Evolutionary conservation across 169 alveolate species (phyloP).

Genomic region (Theileria equi): DNA sequence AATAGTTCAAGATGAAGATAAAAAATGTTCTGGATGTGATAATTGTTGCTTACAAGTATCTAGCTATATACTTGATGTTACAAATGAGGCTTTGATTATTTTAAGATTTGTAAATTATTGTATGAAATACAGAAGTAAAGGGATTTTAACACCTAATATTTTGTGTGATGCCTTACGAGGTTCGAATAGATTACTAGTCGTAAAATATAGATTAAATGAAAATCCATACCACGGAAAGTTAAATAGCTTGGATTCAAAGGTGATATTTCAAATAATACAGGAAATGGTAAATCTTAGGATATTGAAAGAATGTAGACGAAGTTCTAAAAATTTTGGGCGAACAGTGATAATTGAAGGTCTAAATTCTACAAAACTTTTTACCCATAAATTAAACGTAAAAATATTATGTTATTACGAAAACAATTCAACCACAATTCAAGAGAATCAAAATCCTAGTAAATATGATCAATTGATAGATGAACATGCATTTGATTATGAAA

Average conservation of each 20-base stretch:
- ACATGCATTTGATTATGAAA: no score
- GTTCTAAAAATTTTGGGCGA: conserved; percentile 43
- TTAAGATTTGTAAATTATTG: conserved; percentile 30
- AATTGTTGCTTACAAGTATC: conserved; percentile 44
- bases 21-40: conserved; percentile 50
- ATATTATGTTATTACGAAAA: conserved; percentile 20
- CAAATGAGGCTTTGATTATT: conserved; percentile 40
- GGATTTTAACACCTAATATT: conserved; percentile 43
- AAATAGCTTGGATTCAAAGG: conserved; percentile 9
- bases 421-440: no score
- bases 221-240: conserved; percentile 50
- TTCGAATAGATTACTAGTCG: conserved; percentile 18
- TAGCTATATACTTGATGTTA: conserved; percentile 32
- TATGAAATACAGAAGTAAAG: conserved; percentile 27
- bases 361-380: conserved; percentile 9
- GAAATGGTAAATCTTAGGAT: conserved; percentile 38
- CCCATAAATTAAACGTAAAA: conserved; percentile 5
- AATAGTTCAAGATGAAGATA: conserved; percentile 20
- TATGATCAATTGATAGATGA: no score
- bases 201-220: conserved; percentile 37
- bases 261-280: conserved; percentile 29
- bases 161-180: conserved; percentile 60
- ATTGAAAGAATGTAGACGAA: conserved; percentile 45
- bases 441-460: no score
- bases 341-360: conserved; percentile 47